Evolutionary conservation across 1,284 basidiomycete genomes (phyloP), one percentile per base, ranked within the genome.

Genomic region (Melampsora americana): DNA sequence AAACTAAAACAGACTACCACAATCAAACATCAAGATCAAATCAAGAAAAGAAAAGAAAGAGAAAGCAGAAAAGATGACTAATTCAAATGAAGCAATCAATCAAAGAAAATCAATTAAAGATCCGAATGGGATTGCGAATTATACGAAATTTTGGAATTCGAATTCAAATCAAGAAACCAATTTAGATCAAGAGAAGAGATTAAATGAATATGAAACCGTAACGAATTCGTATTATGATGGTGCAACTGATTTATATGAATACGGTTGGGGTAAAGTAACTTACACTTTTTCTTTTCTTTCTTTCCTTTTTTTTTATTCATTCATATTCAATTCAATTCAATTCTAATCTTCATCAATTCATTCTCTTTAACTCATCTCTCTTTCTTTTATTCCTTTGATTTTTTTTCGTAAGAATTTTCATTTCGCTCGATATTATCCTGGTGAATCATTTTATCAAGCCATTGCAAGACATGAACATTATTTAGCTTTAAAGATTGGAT

Each of bases 391-490:
- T n/a, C n/a, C n/a, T n/a, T n/a, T n/a, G n/a, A n/a, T n/a, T n/a
- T n/a, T n/a, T n/a, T n/a, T n/a, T n/a, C n/a, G n/a, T n/a, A 12
- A 80, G 73, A 83, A 82, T 80, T 83, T 83, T 79, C 82, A 83
- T 79, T 83, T 83, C 77, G 81, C 81, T 20, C 80, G 82, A 32
- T 83, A 83, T 79, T 83, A 82, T 78, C 80, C 80, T 18, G 82
- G 82, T 39, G 82, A 83, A 78, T 79, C 81, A 11, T 83, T 83
- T 78, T 80, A 80, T 79, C 82, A 83, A 79, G 82, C 82, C 42
- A 79, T 99, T 76, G 95, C 95, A 20, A 90, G 96, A 71, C 95
- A 99, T 83, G 95, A 99, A 85, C 95, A 99, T 85, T 99, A 95
- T 86, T 92, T 99, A 78, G 90, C 95, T 14, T 85, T 89, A 6